phyloP scores from a whole-genome alignment of 2,329 filamentous ascomycete species.

The Colletotrichum sp. region DNA sequence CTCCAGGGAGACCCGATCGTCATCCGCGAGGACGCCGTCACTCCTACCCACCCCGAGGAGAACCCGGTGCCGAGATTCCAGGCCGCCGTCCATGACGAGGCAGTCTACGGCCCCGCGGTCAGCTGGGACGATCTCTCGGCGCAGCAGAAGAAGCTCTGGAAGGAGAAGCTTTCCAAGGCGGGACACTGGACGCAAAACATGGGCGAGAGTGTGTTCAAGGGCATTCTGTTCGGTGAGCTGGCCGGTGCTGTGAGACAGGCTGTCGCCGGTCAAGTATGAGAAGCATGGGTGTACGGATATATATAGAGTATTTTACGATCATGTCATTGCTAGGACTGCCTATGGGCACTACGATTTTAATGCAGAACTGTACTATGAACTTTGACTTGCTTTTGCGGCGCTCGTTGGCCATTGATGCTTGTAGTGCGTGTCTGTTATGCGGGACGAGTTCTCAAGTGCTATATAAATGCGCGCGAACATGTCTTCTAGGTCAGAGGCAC shows the following conservation, averaged over 20 bases:
- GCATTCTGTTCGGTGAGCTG: constrained; percentile 78
- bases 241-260: constrained; percentile 65
- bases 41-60: constrained; percentile 21
- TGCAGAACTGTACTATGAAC: constrained; percentile 1
- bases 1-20: constrained; percentile 41
- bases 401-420: neutral
- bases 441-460: neutral
- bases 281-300: neutral
- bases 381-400: neutral
- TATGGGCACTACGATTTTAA: constrained; percentile 5
- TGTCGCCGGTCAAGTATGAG: constrained; percentile 29
- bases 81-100: constrained; percentile 51
- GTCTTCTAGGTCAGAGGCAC: too few species aligned
- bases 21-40: constrained; percentile 37
- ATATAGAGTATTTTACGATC: neutral
- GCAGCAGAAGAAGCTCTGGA: constrained; percentile 72
- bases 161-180: constrained; percentile 67
- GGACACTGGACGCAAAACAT: constrained; percentile 83
- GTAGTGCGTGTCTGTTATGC: neutral
- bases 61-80: constrained; percentile 33
- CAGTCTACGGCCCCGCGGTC: constrained; percentile 57
- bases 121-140: constrained; percentile 74
- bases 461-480: neutral
- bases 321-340: neutral
- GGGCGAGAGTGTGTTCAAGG: constrained; percentile 78